Evolutionary conservation across 1,284 basidiomycete genomes (phyloP).

Genomic region (Neotropicomus parvogracilis): DNA sequence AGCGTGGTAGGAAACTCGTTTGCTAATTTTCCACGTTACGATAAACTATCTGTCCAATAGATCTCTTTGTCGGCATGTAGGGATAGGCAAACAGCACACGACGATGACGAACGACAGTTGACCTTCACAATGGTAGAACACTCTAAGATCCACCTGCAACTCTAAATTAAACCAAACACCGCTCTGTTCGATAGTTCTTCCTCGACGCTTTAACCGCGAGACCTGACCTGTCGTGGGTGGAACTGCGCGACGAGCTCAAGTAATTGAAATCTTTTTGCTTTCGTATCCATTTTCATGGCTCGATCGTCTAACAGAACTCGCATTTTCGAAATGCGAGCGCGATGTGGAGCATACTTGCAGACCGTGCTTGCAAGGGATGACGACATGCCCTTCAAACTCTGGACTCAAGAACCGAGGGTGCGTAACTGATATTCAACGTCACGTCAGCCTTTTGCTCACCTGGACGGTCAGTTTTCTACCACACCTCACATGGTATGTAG

Average conservation of each 20-base stretch:
- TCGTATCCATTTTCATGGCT: not conserved
- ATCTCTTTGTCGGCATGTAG: not conserved
- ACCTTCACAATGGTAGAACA: not conserved
- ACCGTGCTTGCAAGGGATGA: not conserved
- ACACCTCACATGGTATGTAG: not conserved
- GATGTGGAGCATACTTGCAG: not conserved
- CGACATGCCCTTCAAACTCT: not conserved
- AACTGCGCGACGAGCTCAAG: not conserved
- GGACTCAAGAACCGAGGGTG: not conserved
- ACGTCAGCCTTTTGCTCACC: not conserved
- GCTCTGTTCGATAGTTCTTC: not conserved
- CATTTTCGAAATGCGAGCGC: not conserved
- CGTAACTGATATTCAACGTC: not conserved
- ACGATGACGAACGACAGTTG: not conserved
- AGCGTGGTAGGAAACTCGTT: not conserved
- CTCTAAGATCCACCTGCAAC: not conserved
- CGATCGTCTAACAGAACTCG: not conserved
- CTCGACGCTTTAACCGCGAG: not conserved
- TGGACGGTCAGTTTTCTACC: not conserved
- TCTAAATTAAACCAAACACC: not conserved
- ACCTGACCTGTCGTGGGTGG: not conserved
- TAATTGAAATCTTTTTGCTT: not conserved
- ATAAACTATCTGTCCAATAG: not conserved
- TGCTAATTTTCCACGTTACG: not conserved
- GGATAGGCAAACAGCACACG: not conserved